These are phyloP conservation scores for Rhytidiadelphus loreus DNA, from an alignment of 225 moss, liverwort and hornwort species.

Conservation along the genomic window DNA sequence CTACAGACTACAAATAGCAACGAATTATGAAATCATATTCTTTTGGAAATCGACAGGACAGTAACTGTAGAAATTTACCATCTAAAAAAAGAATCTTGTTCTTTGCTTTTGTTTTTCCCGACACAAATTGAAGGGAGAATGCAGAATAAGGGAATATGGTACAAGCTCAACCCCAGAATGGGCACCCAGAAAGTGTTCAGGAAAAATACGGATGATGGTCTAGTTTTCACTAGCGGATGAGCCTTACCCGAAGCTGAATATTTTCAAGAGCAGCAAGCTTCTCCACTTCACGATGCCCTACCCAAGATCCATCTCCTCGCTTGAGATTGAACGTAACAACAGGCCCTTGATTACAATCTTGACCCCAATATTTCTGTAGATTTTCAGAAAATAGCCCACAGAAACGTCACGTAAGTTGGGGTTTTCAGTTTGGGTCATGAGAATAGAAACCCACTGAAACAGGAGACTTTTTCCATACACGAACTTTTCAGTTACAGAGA, in stretches of 20 bases:
- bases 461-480: not conserved
- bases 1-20: not conserved
- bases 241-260: slow-evolving; percentile 77
- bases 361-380: slow-evolving; percentile 66
- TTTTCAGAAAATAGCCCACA: not conserved
- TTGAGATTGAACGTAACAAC: slow-evolving; percentile 70
- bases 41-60: not conserved
- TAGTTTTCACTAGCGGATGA: not conserved
- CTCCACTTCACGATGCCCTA: slow-evolving; percentile 92
- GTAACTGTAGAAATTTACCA: not conserved
- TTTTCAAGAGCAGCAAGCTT: slow-evolving; percentile 74
- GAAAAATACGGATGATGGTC: not conserved
- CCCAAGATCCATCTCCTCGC: slow-evolving; percentile 84
- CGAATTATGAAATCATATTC: not conserved
- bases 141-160: not conserved
- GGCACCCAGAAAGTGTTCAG: not conserved
- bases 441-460: not conserved
- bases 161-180: not conserved
- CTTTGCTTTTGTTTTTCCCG: not conserved
- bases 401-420: not conserved
- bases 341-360: slow-evolving; percentile 73
- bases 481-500: not conserved
- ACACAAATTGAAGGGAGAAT: not conserved
- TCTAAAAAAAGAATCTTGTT: not conserved
- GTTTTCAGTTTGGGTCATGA: not conserved